These are phyloP conservation scores for Rhizopogon vulgaris DNA, from an alignment of 768 basidiomycete species.

Conservation along the genomic window DNA sequence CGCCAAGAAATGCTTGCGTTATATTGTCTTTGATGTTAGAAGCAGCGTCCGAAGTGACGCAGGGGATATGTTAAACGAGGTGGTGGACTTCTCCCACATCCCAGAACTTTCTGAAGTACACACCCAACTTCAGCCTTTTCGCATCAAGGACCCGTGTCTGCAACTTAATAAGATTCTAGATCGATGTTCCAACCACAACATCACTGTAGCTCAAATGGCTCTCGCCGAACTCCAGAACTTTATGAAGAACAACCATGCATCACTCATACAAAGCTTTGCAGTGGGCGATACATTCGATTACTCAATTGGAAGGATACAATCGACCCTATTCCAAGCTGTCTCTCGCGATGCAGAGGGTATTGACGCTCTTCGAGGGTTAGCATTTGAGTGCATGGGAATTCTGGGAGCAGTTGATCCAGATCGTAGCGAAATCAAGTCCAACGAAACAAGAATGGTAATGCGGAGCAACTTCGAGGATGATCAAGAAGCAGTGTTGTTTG, in stretches of 20 bases:
- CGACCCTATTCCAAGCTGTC: conserved; percentile 60
- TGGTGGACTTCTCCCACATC: conserved; percentile 73
- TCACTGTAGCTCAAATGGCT: conserved; percentile 67
- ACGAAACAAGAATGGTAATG: conserved; percentile 63
- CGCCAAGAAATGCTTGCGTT: conserved; percentile 57
- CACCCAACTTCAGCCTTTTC: conserved; percentile 35
- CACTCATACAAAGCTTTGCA: conserved; percentile 54
- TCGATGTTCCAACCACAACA: conserved; percentile 74
- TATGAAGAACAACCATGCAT: conserved; percentile 43
- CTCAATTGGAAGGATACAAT: conserved; percentile 60
- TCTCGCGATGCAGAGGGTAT: conserved; percentile 74
- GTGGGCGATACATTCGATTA: conserved; percentile 87
- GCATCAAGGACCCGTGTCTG: conserved; percentile 48
- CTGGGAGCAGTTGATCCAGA: conserved; percentile 95
- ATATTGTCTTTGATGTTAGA: conserved; percentile 62
- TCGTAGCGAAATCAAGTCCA: conserved; percentile 63
- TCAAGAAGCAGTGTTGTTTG: conserved; percentile 71
- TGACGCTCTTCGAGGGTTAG: conserved; percentile 59
- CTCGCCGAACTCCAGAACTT: conserved; percentile 70
- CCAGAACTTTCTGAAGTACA: conserved; percentile 51
- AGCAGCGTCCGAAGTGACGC: conserved; percentile 29
- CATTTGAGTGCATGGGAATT: conserved; percentile 87
- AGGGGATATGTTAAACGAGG: conserved; percentile 57
- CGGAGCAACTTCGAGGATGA: conserved; percentile 77
- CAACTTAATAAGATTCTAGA: conserved; percentile 63